phyloP scores from a whole-genome alignment of 495 filamentous ascomycete species.

The Penicillium odoratum region DNA sequence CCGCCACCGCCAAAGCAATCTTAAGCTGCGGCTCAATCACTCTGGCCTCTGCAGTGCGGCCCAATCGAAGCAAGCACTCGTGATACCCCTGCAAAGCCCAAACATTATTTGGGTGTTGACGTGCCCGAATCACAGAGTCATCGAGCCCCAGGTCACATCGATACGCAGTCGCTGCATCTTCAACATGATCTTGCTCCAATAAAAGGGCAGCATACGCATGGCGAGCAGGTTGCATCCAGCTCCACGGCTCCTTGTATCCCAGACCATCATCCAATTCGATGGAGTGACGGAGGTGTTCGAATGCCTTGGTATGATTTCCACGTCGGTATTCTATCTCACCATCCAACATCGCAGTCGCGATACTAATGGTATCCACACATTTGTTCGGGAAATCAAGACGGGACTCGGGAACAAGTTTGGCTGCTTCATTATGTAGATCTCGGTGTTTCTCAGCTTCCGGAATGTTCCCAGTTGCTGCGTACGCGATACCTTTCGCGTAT shows the following conservation, averaged over 20 bases:
- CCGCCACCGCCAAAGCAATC: conserved; percentile 53
- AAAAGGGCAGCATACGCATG: conserved; percentile 66
- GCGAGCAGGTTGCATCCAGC: conserved; percentile 67
- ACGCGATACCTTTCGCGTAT: conserved; percentile 63
- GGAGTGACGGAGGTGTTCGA: conserved; percentile 50
- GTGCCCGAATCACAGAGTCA: conserved; percentile 53
- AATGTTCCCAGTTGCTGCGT: conserved; percentile 52
- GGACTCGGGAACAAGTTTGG: conserved; percentile 40
- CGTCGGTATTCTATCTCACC: conserved; percentile 66
- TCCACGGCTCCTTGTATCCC: conserved; percentile 67
- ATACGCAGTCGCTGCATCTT: conserved; percentile 57
- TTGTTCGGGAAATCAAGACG: conserved; percentile 62
- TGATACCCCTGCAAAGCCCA: conserved; percentile 68
- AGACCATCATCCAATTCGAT: conserved; percentile 56
- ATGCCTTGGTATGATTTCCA: conserved; percentile 53
- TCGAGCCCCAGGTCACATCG: conserved; percentile 61
- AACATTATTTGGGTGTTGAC: conserved; percentile 64
- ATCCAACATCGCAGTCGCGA: conserved; percentile 63
- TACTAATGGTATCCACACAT: conserved; percentile 53
- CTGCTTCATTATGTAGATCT: conserved; percentile 44
- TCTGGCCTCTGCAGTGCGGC: conserved; percentile 49
- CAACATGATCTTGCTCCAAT: conserved; percentile 58
- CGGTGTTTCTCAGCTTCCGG: conserved; percentile 45
- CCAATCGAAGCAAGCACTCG: conserved; percentile 59
- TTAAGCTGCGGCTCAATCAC: conserved; percentile 51